These are phyloP conservation scores for Crucibulum parvulum DNA, from an alignment of 1,284 basidiomycete genomes.

Conservation along the genomic window DNA sequence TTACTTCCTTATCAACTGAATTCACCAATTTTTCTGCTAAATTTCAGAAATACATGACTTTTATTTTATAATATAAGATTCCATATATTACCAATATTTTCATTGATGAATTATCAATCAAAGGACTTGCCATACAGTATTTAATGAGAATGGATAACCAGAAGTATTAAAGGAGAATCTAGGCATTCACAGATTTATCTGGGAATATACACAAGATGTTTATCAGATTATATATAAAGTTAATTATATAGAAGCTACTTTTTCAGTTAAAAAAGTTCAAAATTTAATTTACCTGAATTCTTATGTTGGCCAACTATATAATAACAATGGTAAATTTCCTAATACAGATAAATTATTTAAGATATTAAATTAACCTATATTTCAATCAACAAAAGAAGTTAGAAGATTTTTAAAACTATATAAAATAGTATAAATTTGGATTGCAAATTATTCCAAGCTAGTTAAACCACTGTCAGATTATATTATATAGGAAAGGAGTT, in stretches of 20 bases:
- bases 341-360: no score
- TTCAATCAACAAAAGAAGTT: no score
- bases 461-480: slow-evolving; percentile 23
- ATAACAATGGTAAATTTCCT: no score
- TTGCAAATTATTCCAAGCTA: no score
- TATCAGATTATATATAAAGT: slow-evolving; percentile 25
- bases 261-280: slow-evolving; percentile 21
- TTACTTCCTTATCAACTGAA: slow-evolving; percentile 30
- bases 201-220: slow-evolving; percentile 38
- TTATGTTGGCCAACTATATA: slow-evolving; percentile 16
- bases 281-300: slow-evolving; percentile 16
- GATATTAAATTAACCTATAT: no score
- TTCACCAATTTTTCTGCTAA: slow-evolving; percentile 39
- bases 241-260: slow-evolving; percentile 15
- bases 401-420: no score
- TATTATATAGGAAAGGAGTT: slow-evolving; percentile 25
- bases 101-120: slow-evolving; percentile 37
- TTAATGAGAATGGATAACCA: slow-evolving; percentile 21
- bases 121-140: slow-evolving; percentile 33
- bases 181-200: slow-evolving; percentile 37
- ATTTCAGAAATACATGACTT: slow-evolving; percentile 35
- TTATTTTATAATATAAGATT: slow-evolving; percentile 40
- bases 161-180: slow-evolving; percentile 32
- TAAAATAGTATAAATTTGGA: no score
- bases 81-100: slow-evolving; percentile 29